Base-by-base conservation (phyloP, 345 rosid genomes). In the Populus deltoides region DNA sequence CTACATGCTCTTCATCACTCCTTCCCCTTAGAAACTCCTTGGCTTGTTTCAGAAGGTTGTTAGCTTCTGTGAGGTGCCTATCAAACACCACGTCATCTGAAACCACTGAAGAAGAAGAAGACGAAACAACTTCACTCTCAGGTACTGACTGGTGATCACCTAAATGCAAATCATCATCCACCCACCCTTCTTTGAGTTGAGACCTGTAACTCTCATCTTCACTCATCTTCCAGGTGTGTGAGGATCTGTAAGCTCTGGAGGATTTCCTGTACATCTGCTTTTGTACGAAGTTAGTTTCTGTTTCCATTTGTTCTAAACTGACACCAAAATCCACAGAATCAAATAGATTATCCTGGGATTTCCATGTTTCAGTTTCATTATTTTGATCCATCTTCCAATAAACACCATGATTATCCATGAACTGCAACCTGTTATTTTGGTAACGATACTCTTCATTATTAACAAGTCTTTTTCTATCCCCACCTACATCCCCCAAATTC, bases 21-120 rank as follows among this genome's bases (percentile, higher is more conserved):
- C 74, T 65, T 29, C 83, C 81, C 79, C 78, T 73, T 71, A 85
- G 79, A 79, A 39, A 79, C 66, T 85, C 87, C 76, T 83, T 86
- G 62, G 95, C 91, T 78, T 83, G 87, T 81, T 83, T 87, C 70
- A 90, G 81, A 70, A 87, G 91, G 68, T 65, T 66, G 81, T 81
- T 88, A 68, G 93, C 92, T 81, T 88, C 90, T 12, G 77, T 80
- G 68, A 91, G 89, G 77, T 87, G 84, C 77, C 83, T 83, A 68
- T 87, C 84, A 72, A 91, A 90, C 49, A 78, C 66, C 63, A 84
- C 71, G 80, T 90, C 95, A 76, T 86, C 89, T 3, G 85, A 74
- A 67, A 90, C 71, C 49, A 43, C 61, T 35, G 92, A 87, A 57
- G 90, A 79, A 70, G 87, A 43, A 70, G 87, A 75, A 1, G 86